Evolutionary conservation across 139 green algal genomes (phyloP).

Genomic region (Chlorella sp.): DNA sequence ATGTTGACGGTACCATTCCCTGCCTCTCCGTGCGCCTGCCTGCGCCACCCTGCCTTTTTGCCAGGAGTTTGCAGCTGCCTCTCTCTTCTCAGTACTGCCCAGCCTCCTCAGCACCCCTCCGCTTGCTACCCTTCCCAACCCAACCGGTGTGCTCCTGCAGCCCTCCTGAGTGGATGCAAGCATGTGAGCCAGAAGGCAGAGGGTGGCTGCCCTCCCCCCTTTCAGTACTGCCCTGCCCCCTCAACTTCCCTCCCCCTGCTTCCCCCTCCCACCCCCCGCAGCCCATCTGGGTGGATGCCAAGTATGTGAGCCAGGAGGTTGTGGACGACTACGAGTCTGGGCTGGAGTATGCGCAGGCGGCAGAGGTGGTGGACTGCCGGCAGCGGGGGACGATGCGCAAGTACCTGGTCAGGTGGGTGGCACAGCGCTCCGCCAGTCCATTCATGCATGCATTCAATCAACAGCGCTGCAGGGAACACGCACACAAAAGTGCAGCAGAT

Average conservation of each 20-base stretch:
- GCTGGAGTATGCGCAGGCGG: constrained; percentile 74
- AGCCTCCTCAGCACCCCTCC: background rate
- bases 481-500: too few species aligned
- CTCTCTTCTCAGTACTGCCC: too few species aligned
- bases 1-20: too few species aligned
- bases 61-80: too few species aligned
- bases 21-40: too few species aligned
- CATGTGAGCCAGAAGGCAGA: constrained; percentile 70
- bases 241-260: background rate
- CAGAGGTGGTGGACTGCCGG: constrained; percentile 53
- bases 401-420: constrained; percentile 75
- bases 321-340: constrained; percentile 78
- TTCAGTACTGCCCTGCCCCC: background rate
- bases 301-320: constrained; percentile 72
- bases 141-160: too few species aligned
- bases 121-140: background rate
- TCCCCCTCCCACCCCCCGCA: constrained; percentile 1
- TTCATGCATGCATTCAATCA: too few species aligned
- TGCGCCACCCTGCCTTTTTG: too few species aligned
- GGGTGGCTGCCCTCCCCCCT: too few species aligned
- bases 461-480: too few species aligned
- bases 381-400: constrained; percentile 69
- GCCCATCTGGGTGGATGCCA: constrained; percentile 70
- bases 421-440: background rate
- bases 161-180: constrained; percentile 67